Conservation (phyloP, 169 alveolate species). For the Eimeria acervulina region DNA sequence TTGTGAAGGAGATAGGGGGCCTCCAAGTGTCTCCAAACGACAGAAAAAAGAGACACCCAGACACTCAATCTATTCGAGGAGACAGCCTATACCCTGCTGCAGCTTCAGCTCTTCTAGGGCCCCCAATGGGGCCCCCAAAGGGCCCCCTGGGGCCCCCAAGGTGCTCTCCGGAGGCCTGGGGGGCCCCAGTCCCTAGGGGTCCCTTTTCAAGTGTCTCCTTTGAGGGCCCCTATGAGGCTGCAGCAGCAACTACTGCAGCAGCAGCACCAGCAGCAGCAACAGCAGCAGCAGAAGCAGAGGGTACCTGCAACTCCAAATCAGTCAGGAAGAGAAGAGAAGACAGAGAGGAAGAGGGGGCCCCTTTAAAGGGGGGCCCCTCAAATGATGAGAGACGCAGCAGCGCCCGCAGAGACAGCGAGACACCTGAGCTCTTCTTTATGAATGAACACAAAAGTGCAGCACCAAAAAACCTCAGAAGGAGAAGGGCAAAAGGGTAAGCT, state of each 20-base stretch:
- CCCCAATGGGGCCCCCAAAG: not conserved
- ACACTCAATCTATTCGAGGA: too few relatives aligned
- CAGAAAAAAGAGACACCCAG: too few relatives aligned
- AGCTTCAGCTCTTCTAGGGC: not conserved
- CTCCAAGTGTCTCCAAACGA: too few relatives aligned
- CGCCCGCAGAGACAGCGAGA: not conserved
- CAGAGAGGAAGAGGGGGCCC: not conserved
- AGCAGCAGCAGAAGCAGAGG: not conserved
- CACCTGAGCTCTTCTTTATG: not conserved
- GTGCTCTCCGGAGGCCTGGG: too few relatives aligned
- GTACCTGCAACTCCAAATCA: not conserved
- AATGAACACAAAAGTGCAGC: not conserved
- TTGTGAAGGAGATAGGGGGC: too few relatives aligned
- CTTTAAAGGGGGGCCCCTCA: not conserved
- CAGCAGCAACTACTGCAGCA: not conserved
- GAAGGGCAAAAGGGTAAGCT: not conserved
- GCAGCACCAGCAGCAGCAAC: too few relatives aligned
- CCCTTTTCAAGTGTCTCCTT: too few relatives aligned
- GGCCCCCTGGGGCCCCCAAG: not conserved
- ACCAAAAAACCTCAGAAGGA: not conserved
- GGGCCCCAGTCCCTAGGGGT: too few relatives aligned
- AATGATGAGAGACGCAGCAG: not conserved
- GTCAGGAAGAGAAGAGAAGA: not conserved
- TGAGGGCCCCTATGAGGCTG: not conserved
- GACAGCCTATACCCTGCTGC: not conserved